Evolutionary conservation across 805 yeast genomes (phyloP).

Genomic region (Candida xyloterini): DNA sequence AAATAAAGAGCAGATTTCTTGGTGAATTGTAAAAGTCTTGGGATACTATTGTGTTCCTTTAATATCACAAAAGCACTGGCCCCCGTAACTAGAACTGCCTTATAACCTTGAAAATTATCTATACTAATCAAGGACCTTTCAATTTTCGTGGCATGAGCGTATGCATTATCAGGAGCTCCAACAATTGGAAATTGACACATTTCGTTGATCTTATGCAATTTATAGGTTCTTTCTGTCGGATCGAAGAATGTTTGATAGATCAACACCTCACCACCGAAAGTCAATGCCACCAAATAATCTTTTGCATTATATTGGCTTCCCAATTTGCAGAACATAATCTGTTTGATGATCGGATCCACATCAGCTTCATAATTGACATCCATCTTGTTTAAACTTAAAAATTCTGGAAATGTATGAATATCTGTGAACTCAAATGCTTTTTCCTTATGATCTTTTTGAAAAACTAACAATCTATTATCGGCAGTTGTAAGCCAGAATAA

Average conservation of each 20-base stretch:
- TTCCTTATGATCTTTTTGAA: conserved; percentile 52
- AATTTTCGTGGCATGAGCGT: conserved; percentile 61
- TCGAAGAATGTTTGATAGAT: conserved; percentile 59
- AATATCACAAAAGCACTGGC: conserved; percentile 63
- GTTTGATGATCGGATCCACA: conserved; percentile 75
- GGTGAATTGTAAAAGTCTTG: conserved; percentile 65
- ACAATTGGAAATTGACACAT: conserved; percentile 46
- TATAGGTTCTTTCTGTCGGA: conserved; percentile 35
- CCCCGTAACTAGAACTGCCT: conserved; percentile 70
- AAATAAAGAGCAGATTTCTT: conserved; percentile 64
- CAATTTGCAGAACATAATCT: conserved; percentile 56
- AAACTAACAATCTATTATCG: conserved; percentile 67
- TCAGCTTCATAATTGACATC: conserved; percentile 46
- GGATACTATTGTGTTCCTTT: conserved; percentile 61
- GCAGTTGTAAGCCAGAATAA: conserved; percentile 70
- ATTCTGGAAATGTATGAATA: conserved; percentile 45
- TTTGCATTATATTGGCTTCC: conserved; percentile 57
- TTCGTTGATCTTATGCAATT: conserved; percentile 43
- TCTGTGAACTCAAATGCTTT: conserved; percentile 52
- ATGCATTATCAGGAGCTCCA: conserved; percentile 81
- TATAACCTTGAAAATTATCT: conserved; percentile 53
- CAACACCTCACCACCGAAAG: conserved; percentile 77
- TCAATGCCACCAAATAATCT: conserved; percentile 66
- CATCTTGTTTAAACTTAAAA: conserved; percentile 42
- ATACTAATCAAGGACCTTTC: conserved; percentile 67